A percentile compares a stretch with the other conserved stretches of the same genome.
Conservation (phyloP, 2,329 filamentous ascomycete species). For the Chaetomium strumarium region DNA sequence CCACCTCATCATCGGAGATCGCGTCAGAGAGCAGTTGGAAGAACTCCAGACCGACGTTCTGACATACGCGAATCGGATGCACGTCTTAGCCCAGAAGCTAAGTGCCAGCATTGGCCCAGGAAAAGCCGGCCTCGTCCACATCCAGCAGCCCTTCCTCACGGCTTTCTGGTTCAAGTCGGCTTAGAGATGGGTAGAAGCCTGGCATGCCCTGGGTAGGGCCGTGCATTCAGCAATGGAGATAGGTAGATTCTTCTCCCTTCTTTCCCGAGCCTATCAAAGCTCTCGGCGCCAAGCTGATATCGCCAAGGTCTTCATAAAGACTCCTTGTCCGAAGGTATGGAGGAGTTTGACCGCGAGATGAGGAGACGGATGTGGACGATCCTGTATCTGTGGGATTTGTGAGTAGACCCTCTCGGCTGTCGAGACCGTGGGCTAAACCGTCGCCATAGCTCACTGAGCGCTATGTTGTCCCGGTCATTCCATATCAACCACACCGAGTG, state of each 20-base stretch:
- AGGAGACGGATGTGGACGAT: constrained; percentile 41
- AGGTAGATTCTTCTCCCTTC: constrained; percentile 26
- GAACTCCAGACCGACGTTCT: constrained; percentile 36
- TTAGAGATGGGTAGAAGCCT: constrained; percentile 41
- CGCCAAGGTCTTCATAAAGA: constrained; percentile 35
- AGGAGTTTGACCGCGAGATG: constrained; percentile 43
- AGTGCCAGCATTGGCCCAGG: constrained; percentile 38
- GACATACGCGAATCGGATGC: constrained; percentile 36
- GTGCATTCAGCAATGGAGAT: constrained; percentile 45
- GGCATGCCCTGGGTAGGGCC: constrained; percentile 39
- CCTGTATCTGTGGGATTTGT: constrained; percentile 45
- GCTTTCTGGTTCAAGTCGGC: constrained; percentile 43
- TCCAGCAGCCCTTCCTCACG: constrained; percentile 45
- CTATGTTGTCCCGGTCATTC: constrained; percentile 38
- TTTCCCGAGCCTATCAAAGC: not conserved
- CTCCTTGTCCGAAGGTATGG: constrained; percentile 29
- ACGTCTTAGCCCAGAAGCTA: constrained; percentile 38
- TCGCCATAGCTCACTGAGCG: constrained; percentile 33
- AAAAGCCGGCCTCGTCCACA: constrained; percentile 38
- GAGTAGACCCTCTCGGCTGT: constrained; percentile 13
- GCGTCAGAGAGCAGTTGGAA: constrained; percentile 36
- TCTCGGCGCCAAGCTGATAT: constrained; percentile 10
- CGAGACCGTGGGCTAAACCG: constrained; percentile 15
- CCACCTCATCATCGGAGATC: constrained; percentile 35
- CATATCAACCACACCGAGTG: constrained; percentile 38